A percentile compares a stretch with the other conserved stretches of the same genome.
Evolutionary conservation across 2,329 filamentous ascomycete species (phyloP).

Genomic region (Orbilia quercus): DNA sequence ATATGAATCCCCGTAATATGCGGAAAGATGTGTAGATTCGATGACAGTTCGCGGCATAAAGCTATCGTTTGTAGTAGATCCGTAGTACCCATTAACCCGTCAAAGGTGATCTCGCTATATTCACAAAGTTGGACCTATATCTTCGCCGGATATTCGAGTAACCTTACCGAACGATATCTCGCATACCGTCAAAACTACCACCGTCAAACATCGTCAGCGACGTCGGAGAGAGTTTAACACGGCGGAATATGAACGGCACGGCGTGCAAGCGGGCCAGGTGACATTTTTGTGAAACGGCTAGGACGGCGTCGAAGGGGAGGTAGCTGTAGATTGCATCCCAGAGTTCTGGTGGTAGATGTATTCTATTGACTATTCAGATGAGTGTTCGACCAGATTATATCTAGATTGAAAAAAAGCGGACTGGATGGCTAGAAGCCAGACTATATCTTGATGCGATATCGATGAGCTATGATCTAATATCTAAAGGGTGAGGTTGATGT

Average conservation of each 20-base stretch:
- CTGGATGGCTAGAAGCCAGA: no score
- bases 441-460: no score
- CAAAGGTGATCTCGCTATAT: conserved; percentile 14
- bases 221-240: neutral
- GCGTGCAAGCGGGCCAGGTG: neutral
- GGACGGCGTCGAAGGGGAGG: neutral
- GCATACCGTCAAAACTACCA: neutral
- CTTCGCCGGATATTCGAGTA: no score
- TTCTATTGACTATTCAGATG: no score
- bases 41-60: neutral
- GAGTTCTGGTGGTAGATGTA: neutral
- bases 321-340: neutral
- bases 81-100: no score
- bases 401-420: no score
- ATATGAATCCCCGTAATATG: conserved; percentile 3
- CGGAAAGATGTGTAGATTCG: neutral
- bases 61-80: neutral
- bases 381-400: no score
- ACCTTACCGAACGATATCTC: conserved; percentile 5
- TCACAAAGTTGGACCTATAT: no score
- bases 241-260: neutral
- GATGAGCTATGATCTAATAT: no score
- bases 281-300: neutral
- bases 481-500: no score
- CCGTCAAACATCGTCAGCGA: neutral